A percentile compares a stretch with the other conserved stretches of the same genome.
These are phyloP conservation scores for Candida rishiriensis DNA, from an alignment of 805 yeast genomes.

Conservation along the genomic window DNA sequence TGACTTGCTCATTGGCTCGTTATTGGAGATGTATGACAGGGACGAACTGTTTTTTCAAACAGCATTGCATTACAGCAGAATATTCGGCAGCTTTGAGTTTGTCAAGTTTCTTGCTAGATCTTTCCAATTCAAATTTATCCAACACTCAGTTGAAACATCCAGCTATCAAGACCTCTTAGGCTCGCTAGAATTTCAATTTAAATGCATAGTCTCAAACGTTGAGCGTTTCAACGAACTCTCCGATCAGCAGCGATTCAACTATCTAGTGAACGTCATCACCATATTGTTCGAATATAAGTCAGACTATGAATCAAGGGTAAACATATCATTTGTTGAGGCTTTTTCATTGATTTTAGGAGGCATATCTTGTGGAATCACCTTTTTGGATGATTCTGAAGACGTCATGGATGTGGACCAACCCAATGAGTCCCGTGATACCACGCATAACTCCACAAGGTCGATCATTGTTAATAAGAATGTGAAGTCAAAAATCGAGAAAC, in stretches of 20 bases:
- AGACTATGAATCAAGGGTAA: constrained; percentile 4
- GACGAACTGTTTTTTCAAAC: background rate
- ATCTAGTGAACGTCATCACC: constrained; percentile 10
- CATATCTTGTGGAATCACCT: constrained; percentile 13
- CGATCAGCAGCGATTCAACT: constrained; percentile 9
- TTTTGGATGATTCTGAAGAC: constrained; percentile 7
- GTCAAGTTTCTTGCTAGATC: background rate
- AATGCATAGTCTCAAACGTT: no score
- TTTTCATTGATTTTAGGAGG: constrained; percentile 14
- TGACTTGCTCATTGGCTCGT: background rate
- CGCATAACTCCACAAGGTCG: background rate
- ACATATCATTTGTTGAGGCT: constrained; percentile 9
- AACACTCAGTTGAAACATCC: no score
- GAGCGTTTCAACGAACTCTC: background rate
- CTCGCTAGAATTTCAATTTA: no score
- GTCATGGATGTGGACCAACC: background rate
- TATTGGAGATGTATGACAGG: background rate
- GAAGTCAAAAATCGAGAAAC: constrained; percentile 5
- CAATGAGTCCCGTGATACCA: background rate
- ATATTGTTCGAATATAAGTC: constrained; percentile 5
- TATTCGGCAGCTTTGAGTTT: constrained; percentile 1
- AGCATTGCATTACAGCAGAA: constrained; percentile 5
- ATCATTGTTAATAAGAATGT: constrained; percentile 3
- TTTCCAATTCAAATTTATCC: background rate
- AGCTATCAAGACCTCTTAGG: no score